Evolutionary conservation across 768 basidiomycete genomes (phyloP), one percentile per base, ranked within the genome.

Genomic region (Chalciporus sphaerocephalus): DNA sequence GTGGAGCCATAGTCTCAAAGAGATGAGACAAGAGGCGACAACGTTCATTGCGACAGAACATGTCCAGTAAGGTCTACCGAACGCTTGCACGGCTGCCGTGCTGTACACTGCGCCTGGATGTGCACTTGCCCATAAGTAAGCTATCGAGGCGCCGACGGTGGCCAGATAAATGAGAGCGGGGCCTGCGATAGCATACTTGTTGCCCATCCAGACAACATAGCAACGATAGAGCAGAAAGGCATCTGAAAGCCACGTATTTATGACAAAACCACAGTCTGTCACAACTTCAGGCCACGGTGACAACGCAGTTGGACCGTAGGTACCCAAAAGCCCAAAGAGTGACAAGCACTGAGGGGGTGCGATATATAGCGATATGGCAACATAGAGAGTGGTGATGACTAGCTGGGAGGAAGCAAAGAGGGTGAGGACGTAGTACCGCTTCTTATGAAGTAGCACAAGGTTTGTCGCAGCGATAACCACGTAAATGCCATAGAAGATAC

Each of bases 151-250:
- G 1, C 35, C 53, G 8, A 59, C 9, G 22, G 48, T 55, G 33
- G 39, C 35, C 15, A 60, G 11, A n/a, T 61, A 60, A n/a, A 60
- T 18, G 2, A 50, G 2, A 5, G 11, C 24, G 2, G 58, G 53
- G 0, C 41, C 1, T 5, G 17, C 25, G 0, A 54, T 0, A 0
- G 23, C 34, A 20, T 4, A 25, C 23, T 13, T 21, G 46, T 51
- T 44, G 2, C 25, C 48, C 50, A 41, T 47, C 33, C 53, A 58
- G 25, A 61, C 46, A 34, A 59, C 21, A 25, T 61, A 43, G 18
- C 53, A 61, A 7, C 59, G 59, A 20, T 60, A 60, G 21, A 60
- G 48, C 58, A n/a, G n/a, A n/a, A n/a, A n/a, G n/a, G n/a, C n/a
- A n/a, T n/a, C n/a, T n/a, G n/a, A n/a, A n/a, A 36, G 18, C 46